Base-by-base conservation (phyloP, 169 alveolate species). In the Babesia ovata region DNA sequence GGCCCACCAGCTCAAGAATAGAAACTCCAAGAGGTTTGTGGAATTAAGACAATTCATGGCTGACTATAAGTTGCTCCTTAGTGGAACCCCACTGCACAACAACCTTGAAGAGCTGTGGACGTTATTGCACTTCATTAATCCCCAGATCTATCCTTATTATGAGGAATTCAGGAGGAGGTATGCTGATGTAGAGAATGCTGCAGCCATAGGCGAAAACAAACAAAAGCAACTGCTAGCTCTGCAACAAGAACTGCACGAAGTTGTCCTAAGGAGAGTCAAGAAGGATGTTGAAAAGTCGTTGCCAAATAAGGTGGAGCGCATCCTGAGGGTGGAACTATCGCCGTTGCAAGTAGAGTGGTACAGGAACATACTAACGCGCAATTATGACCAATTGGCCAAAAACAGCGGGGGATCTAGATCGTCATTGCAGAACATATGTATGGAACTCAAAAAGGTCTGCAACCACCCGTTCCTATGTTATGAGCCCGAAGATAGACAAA, bases 391-490 rank as follows among this genome's bases (percentile, higher is more conserved):
- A 46, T 94, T 94, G 63, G 94, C 96, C 36, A 92, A 86, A 90
- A 90, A 85, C 58, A 81, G 94, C 8, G 97, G 97, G 12, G 97
- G 97, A 22, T 92, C 95, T 11, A 90, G 93, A 44, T 92, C 92
- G 33, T 91, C 96, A 0, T 84, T 94, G 50, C 96, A 94, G 58
- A 95, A 95, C 76, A 94, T 93, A 12, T 94, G 96, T 33, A 96
- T 98, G 99, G 98, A 98, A 83, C 92, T 98, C 42, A 95, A 98
- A 73, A 98, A 98, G 81, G 97, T 95, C 21, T 96, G 99, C 85
- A 96, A 97, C 81, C 99, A 98, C 84, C 99, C 99, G n/a, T 98
- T 95, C 86, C 82, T 97, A 52, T 95, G 98, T 61, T 96, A 96
- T 72, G 96, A 96, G 36, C 95, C 98, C 3, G 98, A 95, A 65